Evolutionary conservation across 169 alveolate genomes (phyloP), one percentile per base, ranked within the genome.

Genomic region (Plasmodium vinckei): DNA sequence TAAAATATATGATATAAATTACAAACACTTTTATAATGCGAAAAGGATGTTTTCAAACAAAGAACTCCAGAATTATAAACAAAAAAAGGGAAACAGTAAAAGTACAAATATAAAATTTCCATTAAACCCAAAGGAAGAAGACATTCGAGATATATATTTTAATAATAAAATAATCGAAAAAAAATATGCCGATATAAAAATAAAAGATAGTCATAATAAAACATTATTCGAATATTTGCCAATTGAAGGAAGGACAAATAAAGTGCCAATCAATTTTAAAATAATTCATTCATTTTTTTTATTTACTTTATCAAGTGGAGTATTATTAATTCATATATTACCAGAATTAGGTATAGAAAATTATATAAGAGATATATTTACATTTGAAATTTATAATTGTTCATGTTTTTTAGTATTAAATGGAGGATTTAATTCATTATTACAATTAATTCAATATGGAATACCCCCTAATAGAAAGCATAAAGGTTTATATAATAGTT

Each of bases 191-290:
- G 73, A 59, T 72, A 86, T 86, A 86, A 39, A 57, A 23, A 86
- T 64, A 59, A 70, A 70, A 44, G 63, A 86, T 44, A 86, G 91
- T 42, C 91, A 86, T 56, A 86, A 86, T 39, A 64, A 86, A 70
- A 42, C 33, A 64, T 27, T 86, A 0, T 86, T 86, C 47, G 91
- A 59, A 69, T 86, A 57, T 70, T 39, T 86, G 9, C 91, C 91
- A 42, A 60, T 86, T 33, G 91, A 86, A 60, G 91, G 91, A 51
- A 21, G 91, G 70, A 86, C 91, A 51, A 44, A 86, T 69, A 86
- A 68, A n/a, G 91, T 86, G 9, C 91, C 91, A 44, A 19, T 42
- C 25, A 23, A 49, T 56, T 86, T 86, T 51, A 69, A 70, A 57
- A 69, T 86, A 23, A 44, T 61, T 15, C 72, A 86, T 27, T 86